Base-by-base conservation (phyloP, 495 filamentous ascomycete genomes). In the Paragyromitra xinjiangensis region DNA sequence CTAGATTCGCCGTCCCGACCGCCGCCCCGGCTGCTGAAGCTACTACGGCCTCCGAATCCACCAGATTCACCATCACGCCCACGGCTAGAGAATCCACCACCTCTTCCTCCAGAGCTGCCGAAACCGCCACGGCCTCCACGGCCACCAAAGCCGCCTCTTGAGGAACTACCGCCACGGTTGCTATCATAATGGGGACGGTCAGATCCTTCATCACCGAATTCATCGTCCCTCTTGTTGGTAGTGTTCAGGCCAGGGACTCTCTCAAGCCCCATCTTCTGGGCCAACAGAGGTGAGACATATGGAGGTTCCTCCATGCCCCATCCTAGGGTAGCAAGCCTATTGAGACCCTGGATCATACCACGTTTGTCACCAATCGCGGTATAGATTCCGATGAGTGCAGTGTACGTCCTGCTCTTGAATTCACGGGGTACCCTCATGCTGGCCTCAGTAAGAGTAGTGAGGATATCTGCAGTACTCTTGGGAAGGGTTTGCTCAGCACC, bases 251-350 rank as follows among this genome's bases (percentile, higher is more conserved):
- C 88, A 3, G 82, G 76, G 8, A 88, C 58, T 1, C 81, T 59
- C 0, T 48, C 24, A 0, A 91, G 80, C 24, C 88, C 85, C 45
- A 92, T 81, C 75, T 86, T 88, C 4, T 66, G 22, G 0, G 84
- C 86, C 22, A 89, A 16, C n/a, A 53, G 77, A 1, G 78, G 74
- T 12, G 80, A 58, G 8, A 97, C 78, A 2, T 73, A 73, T 0
- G 93, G 93, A 9, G 88, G 86, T 68, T 86, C 72, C 0, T 83
- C 68, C 85, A 92, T 85, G 9, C 90, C 89, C 86, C 90, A 93
- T 2, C 88, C 90, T 44, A 88, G 83, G 26, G 83, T 81, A 53
- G 87, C 85, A 80, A 90, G 87, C n/a, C 88, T 82, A 82, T 94
- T 94, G 68, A 95, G 81, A 4, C 84, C 82, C 3, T 86, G 59